These are phyloP conservation scores for Fremontodendron californicum DNA, from an alignment of 345 rosid genomes.

Conservation along the genomic window DNA sequence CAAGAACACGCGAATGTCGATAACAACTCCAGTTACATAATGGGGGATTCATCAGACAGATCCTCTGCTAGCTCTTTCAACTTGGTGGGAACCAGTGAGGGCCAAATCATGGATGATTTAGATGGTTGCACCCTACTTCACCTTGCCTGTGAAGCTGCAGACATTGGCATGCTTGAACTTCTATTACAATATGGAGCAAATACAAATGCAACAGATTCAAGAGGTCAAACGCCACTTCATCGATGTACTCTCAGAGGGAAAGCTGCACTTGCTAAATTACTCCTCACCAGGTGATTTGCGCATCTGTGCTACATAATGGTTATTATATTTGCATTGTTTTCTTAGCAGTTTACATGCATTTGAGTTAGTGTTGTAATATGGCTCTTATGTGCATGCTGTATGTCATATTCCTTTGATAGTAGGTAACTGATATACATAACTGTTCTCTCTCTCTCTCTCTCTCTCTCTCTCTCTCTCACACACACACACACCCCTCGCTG, in stretches of 20 bases:
- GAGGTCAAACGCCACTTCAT: conserved; percentile 80
- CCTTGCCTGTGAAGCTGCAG: conserved; percentile 94
- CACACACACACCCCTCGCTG: background rate
- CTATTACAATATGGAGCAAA: conserved; percentile 91
- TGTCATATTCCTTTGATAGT: background rate
- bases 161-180: conserved; percentile 96
- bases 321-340: background rate
- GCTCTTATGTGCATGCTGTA: background rate
- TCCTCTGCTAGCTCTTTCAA: conserved; percentile 59
- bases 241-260: conserved; percentile 63
- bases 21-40: conserved; percentile 46
- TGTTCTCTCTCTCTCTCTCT: background rate
- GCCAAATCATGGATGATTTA: conserved; percentile 40
- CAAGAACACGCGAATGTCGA: conserved; percentile 65
- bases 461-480: background rate
- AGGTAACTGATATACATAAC: background rate
- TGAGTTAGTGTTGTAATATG: background rate
- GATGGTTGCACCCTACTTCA: conserved; percentile 86
- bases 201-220: conserved; percentile 66
- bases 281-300: conserved; percentile 65
- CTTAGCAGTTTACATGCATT: background rate
- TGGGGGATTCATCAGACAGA: conserved; percentile 59
- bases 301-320: conserved; percentile 1
- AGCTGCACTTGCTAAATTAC: conserved; percentile 62
- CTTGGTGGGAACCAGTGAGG: conserved; percentile 43